Base-by-base conservation (phyloP, 1,139 yeast genomes). In the Barnettozyma hawaiiensis region DNA sequence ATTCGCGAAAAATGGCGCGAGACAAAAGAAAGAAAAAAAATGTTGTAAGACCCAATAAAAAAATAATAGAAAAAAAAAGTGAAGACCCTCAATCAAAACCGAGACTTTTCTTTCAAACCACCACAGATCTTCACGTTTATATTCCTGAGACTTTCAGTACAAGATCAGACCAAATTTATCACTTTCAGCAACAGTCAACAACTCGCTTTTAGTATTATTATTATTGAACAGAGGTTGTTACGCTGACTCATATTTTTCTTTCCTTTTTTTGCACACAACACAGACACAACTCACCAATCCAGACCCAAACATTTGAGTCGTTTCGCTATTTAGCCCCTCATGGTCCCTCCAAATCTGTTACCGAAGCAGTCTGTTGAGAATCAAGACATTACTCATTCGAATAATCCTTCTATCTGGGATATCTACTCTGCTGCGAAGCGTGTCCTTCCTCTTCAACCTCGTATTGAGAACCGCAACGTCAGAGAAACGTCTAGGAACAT, bases 361-460 rank as follows among this genome's bases (percentile, higher is more conserved):
- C 32, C 32, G 14, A 16, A 29, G 32, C 32, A 29, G 32, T n/a
- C 32, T 18, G 21, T n/a, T 29, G 32, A 29, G 32, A 15, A 14
- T 16, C 20, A 18, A 12, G 32, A 29, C 11, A 9, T 29, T 7
- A 16, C 20, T 10, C 21, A 29, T 21, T n/a, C 32, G 7, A 18
- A 12, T 21, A 31, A 50, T 9, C 57, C 60, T 21, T 54, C 59
- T 14, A 52, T 56, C 14, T 56, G 60, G 60, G 60, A 56, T 36
- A 52, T 56, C 15, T 56, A 55, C 41, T 39, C 53, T 4, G 57
- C 57, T 21, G 60, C 60, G 2, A 56, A 55, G 48, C 51, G 52
- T 38, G 46, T 56, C 20, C 39, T 56, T 37, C 51, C 47, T 0
- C 41, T 55, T 2, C 59, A 56, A 40, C 56, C 57, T 21, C 47